Evolutionary conservation across 2,329 filamentous ascomycete genomes (phyloP).

Genomic region (Anthostomella pinea): DNA sequence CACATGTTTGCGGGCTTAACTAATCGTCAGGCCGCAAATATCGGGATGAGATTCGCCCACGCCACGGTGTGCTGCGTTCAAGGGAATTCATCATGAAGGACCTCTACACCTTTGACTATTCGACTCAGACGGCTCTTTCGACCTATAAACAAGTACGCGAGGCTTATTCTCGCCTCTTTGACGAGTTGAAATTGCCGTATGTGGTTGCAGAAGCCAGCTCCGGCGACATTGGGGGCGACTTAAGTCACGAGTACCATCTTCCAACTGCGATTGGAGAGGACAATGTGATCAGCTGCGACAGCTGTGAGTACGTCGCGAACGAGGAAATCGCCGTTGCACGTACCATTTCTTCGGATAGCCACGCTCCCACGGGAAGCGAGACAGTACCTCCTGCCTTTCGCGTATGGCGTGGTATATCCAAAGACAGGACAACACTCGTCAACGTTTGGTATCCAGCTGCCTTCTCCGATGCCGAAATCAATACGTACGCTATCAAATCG

Average conservation of each 20-base stretch:
- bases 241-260: constrained; percentile 95
- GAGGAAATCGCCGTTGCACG: constrained; percentile 71
- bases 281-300: constrained; percentile 70
- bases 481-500: constrained; percentile 61
- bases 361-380: background rate
- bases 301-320: constrained; percentile 77
- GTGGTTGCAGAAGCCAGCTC: constrained; percentile 86
- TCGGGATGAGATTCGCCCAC: constrained; percentile 83
- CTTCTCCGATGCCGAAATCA: constrained; percentile 37
- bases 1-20: background rate
- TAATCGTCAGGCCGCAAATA: constrained; percentile 74
- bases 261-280: constrained; percentile 80
- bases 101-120: constrained; percentile 88
- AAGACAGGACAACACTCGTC: constrained; percentile 65
- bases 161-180: constrained; percentile 75
- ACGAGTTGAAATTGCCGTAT: constrained; percentile 79
- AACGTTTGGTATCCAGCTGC: constrained; percentile 62
- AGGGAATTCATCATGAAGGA: constrained; percentile 98
- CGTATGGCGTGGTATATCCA: constrained; percentile 63
- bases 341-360: background rate
- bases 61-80: constrained; percentile 82
- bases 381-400: constrained; percentile 10
- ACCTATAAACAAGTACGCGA: constrained; percentile 75
- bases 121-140: constrained; percentile 62
- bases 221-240: constrained; percentile 89